Percentiles rank a stretch among this genome's conserved stretches.
These are phyloP conservation scores for Cytospora chrysosperma DNA, from an alignment of 2,329 filamentous ascomycete genomes.

Conservation along the genomic window DNA sequence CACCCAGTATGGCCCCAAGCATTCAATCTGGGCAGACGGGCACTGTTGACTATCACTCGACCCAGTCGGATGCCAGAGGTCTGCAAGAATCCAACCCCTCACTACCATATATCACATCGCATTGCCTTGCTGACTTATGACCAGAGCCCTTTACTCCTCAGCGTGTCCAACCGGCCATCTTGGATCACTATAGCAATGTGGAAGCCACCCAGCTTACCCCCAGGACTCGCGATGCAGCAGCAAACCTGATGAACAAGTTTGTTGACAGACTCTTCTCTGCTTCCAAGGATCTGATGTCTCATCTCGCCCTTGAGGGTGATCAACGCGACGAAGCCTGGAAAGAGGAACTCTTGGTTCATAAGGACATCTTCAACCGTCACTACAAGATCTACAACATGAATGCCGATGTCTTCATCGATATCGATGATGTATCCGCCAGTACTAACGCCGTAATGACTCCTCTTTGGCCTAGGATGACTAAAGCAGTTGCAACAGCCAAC, in stretches of 20 bases:
- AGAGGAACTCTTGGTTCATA: slow-evolving; percentile 15
- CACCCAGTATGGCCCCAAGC: slow-evolving; percentile 9
- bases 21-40: neutral
- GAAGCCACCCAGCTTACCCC: slow-evolving; percentile 8
- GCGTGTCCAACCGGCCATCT: slow-evolving; percentile 2
- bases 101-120: neutral
- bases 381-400: slow-evolving; percentile 18
- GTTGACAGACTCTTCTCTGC: slow-evolving; percentile 15
- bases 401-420: slow-evolving; percentile 13
- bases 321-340: slow-evolving; percentile 19
- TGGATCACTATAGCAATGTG: slow-evolving; percentile 2
- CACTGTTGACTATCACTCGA: neutral
- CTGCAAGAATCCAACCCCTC: neutral
- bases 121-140: slow-evolving; percentile 2
- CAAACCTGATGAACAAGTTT: slow-evolving; percentile 25
- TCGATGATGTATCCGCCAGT: slow-evolving; percentile 7
- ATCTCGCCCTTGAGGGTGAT: slow-evolving; percentile 10
- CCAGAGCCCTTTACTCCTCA: slow-evolving; percentile 17
- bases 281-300: slow-evolving; percentile 13
- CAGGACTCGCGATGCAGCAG: slow-evolving; percentile 13
- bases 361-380: slow-evolving; percentile 10
- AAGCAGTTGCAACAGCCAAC: slow-evolving; percentile 33
- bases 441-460: slow-evolving; percentile 4
- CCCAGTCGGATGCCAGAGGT: neutral
- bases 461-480: slow-evolving; percentile 18